Evolutionary conservation across 306 rosid genomes (phyloP).

Genomic region (cucumber (Cucumis sativus)): Cucumber_9930_V3 NC_026658.2:2845001-2845500

Average conservation of each 20-base stretch:
- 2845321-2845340: neutral
- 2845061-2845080: conserved; percentile 77
- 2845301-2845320: neutral
- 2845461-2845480: neutral
- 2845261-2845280: neutral
- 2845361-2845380: neutral
- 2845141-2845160: neutral
- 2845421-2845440: too few species aligned
- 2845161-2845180: neutral
- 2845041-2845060: conserved; percentile 36
- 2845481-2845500: neutral
- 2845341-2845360: neutral
- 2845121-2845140: conserved; percentile 66
- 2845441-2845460: neutral
- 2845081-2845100: conserved; percentile 62
- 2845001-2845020: conserved; percentile 2
- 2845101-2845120: conserved; percentile 50
- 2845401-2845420: too few species aligned
- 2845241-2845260: neutral
- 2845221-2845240: neutral
- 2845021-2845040: conserved; percentile 13
- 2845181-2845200: neutral
- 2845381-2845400: neutral
- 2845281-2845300: neutral
- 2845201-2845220: neutral